These are phyloP conservation scores for Dendrobium catenatum DNA, from an alignment of 106 monocot genomes.

Conservation along the genomic window DNA sequence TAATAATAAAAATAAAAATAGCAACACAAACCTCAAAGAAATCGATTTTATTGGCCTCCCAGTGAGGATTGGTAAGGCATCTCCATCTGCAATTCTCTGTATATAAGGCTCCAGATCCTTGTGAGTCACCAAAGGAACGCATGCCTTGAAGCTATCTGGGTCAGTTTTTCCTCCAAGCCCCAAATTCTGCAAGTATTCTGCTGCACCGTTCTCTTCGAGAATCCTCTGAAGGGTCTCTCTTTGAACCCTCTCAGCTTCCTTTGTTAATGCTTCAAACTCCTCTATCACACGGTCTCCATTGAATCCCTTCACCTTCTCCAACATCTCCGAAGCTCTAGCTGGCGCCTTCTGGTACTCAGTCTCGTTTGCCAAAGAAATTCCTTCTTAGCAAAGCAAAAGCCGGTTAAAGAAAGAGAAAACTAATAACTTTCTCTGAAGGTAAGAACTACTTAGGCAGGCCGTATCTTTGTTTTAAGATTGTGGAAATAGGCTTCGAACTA, in stretches of 20 bases:
- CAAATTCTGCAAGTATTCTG: conserved; percentile 59
- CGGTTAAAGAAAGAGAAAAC: neutral
- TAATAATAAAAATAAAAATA: neutral
- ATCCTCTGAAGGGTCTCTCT: conserved; percentile 56
- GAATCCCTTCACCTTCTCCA: conserved; percentile 14
- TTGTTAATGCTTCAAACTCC: conserved; percentile 55
- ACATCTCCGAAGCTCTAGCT: conserved; percentile 5
- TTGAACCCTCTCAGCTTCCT: conserved; percentile 55
- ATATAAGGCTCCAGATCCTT: conserved; percentile 64
- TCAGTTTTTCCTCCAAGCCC: conserved; percentile 71
- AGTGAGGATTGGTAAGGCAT: conserved; percentile 49
- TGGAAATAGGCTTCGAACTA: neutral
- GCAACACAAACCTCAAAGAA: conserved; percentile 47
- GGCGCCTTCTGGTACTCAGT: neutral
- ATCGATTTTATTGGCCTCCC: conserved; percentile 57
- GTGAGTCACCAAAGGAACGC: conserved; percentile 64
- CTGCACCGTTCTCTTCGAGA: conserved; percentile 52
- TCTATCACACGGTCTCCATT: conserved; percentile 38
- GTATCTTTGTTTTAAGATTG: neutral
- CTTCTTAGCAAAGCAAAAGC: neutral
- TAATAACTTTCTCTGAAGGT: neutral
- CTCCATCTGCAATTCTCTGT: conserved; percentile 59
- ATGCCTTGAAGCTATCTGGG: conserved; percentile 52
- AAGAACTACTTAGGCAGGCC: neutral
- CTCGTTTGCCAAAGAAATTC: neutral